Conservation (phyloP, 1,284 basidiomycete species). For the Marasmius fiardii region DNA sequence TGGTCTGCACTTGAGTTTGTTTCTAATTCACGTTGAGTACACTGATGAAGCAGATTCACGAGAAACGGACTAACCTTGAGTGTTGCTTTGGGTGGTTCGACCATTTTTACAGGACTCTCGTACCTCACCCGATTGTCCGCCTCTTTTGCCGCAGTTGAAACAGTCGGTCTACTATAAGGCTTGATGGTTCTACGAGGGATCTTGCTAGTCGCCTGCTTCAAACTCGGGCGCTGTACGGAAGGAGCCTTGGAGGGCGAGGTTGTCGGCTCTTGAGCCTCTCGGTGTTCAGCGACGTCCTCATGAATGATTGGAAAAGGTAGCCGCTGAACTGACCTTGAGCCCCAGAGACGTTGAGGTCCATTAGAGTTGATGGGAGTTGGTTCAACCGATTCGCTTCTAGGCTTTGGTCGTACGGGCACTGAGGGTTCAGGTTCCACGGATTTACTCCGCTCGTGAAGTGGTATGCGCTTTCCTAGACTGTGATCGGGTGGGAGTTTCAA, state of each 20-base stretch:
- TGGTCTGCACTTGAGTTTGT: background rate
- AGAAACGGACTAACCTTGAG: background rate
- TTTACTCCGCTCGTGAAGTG: constrained; percentile 22
- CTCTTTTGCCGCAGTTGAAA: constrained; percentile 3
- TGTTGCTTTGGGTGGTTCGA: background rate
- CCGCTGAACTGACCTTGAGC: constrained; percentile 10
- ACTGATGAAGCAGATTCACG: background rate
- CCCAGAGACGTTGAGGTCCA: background rate
- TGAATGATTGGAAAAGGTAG: constrained; percentile 44
- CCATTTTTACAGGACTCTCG: constrained; percentile 3
- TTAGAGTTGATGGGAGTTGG: constrained; percentile 20
- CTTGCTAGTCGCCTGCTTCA: constrained; percentile 58
- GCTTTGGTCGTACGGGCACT: constrained; percentile 19
- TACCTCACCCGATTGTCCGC: background rate
- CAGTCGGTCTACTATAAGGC: constrained; percentile 52
- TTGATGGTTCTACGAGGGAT: constrained; percentile 68
- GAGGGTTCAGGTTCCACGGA: constrained; percentile 33
- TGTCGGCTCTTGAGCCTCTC: constrained; percentile 30
- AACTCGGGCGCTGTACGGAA: constrained; percentile 32
- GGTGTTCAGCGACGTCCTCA: constrained; percentile 20
- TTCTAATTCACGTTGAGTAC: background rate
- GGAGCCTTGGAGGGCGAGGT: background rate
- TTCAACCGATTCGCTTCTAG: constrained; percentile 26
- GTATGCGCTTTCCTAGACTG: background rate
- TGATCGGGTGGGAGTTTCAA: constrained; percentile 14